Conservation (phyloP, 306 rosid species). For the Lablab purpureus region DNA sequence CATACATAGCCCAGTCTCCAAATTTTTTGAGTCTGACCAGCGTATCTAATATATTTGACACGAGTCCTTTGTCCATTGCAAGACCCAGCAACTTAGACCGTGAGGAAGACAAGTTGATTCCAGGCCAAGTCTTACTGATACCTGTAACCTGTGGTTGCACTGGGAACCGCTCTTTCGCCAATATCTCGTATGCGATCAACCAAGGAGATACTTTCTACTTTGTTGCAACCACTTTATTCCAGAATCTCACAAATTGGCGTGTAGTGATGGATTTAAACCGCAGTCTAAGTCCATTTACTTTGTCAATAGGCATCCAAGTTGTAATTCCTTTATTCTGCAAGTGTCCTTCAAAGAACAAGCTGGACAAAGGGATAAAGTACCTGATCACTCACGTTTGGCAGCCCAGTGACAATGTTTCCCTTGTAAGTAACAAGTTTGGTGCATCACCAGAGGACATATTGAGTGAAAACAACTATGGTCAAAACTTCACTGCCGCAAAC, state of each 20-base stretch:
- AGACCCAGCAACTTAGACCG: constrained; percentile 64
- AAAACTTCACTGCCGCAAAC: constrained; percentile 48
- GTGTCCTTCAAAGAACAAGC: constrained; percentile 66
- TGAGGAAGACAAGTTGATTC: constrained; percentile 40
- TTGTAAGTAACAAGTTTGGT: constrained; percentile 60
- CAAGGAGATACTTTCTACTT: constrained; percentile 55
- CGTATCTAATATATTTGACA: constrained; percentile 67
- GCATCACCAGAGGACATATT: constrained; percentile 52
- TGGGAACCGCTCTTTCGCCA: constrained; percentile 60
- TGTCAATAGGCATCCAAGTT: constrained; percentile 55
- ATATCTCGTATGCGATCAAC: constrained; percentile 61
- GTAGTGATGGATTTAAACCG: constrained; percentile 56
- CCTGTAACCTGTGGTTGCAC: constrained; percentile 78
- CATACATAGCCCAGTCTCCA: constrained; percentile 65
- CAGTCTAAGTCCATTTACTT: constrained; percentile 40
- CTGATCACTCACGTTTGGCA: constrained; percentile 78
- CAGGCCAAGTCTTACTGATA: constrained; percentile 65
- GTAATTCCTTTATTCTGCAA: constrained; percentile 72
- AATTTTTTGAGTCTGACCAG: constrained; percentile 53
- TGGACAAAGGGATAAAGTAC: constrained; percentile 49
- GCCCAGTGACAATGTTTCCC: constrained; percentile 54
- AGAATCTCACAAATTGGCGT: constrained; percentile 68
- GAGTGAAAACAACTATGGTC: constrained; percentile 53
- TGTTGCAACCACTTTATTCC: constrained; percentile 51
- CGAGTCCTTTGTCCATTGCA: constrained; percentile 61